phyloP scores from a whole-genome alignment of 495 filamentous ascomycete species.

The Rhypophila decipiens region DNA sequence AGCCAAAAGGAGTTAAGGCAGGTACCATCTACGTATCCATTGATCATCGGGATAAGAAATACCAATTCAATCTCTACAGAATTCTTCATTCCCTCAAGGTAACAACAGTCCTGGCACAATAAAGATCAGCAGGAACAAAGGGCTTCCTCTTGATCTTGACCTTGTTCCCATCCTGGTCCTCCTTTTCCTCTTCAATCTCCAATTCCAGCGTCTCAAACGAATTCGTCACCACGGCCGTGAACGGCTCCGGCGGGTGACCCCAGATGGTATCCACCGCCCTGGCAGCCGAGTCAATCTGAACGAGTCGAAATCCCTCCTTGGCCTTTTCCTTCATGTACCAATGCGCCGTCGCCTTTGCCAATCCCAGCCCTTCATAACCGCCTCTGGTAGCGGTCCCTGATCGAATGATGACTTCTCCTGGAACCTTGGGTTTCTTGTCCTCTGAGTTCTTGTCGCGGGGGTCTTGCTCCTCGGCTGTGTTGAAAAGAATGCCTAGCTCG shows the following conservation, averaged over 20 bases:
- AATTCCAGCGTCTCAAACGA: not conserved
- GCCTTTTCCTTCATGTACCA: constrained; percentile 31
- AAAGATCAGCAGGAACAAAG: constrained; percentile 6
- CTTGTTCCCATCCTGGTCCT: constrained; percentile 5
- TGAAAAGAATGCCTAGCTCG: constrained; percentile 20
- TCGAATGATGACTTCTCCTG: constrained; percentile 30
- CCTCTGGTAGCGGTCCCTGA: constrained; percentile 30
- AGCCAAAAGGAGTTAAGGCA: no score
- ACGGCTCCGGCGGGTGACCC: constrained; percentile 30
- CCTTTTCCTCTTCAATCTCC: no score
- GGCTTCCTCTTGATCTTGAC: constrained; percentile 2
- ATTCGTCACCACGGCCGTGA: constrained; percentile 9
- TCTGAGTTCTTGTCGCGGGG: constrained; percentile 13
- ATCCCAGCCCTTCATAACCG: constrained; percentile 24
- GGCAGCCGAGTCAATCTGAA: constrained; percentile 31
- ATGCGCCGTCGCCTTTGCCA: constrained; percentile 32
- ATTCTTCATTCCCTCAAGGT: no score
- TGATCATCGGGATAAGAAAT: no score
- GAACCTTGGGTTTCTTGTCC: constrained; percentile 18
- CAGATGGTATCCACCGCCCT: constrained; percentile 28
- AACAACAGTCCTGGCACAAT: constrained; percentile 4
- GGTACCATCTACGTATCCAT: no score
- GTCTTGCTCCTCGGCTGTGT: constrained; percentile 14
- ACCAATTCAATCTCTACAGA: no score
- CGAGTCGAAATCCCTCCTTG: constrained; percentile 24